A percentile compares a stretch with the other conserved stretches of the same genome.
Evolutionary conservation across 805 yeast genomes (phyloP).

Genomic region (Nakazawaea molendinolei): DNA sequence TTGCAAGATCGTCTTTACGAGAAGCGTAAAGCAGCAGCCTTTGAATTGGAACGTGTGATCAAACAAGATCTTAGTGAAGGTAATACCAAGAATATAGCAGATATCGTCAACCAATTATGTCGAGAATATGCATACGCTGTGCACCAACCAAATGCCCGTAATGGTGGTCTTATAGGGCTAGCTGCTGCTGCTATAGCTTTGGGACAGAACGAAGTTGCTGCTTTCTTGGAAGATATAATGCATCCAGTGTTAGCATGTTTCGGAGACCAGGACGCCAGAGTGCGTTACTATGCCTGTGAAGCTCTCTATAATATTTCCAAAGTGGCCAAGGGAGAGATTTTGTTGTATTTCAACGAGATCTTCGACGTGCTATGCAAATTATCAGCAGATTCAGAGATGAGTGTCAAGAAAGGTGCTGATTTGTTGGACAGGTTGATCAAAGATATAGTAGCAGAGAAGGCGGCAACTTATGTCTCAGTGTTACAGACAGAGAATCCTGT

Average conservation of each 20-base stretch:
- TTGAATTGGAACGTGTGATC: conserved; percentile 71
- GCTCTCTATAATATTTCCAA: conserved; percentile 92
- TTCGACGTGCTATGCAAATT: conserved; percentile 88
- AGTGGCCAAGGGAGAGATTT: conserved; percentile 91
- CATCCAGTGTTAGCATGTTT: conserved; percentile 94
- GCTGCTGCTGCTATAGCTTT: conserved; percentile 95
- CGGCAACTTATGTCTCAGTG: conserved; percentile 77
- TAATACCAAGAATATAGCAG: conserved; percentile 52
- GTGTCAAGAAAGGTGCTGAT: conserved; percentile 94
- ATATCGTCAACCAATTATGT: conserved; percentile 67
- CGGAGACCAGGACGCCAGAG: conserved; percentile 96
- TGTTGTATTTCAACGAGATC: conserved; percentile 86
- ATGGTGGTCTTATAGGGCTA: conserved; percentile 92
- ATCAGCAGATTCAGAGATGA: conserved; percentile 84
- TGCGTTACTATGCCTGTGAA: conserved; percentile 94
- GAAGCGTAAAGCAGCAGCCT: conserved; percentile 71
- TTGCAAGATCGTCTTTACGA: conserved; percentile 70
- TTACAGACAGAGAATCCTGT: conserved; percentile 37
- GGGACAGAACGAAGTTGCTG: conserved; percentile 77
- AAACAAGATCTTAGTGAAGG: conserved; percentile 58
- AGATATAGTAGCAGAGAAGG: conserved; percentile 92
- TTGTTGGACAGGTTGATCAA: conserved; percentile 82
- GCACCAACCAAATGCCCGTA: conserved; percentile 81
- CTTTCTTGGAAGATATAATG: conserved; percentile 75
- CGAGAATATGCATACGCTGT: conserved; percentile 75